Base-by-base conservation (phyloP, 225 moss, liverwort and hornwort species). In the Sphagnum contortum region DNA sequence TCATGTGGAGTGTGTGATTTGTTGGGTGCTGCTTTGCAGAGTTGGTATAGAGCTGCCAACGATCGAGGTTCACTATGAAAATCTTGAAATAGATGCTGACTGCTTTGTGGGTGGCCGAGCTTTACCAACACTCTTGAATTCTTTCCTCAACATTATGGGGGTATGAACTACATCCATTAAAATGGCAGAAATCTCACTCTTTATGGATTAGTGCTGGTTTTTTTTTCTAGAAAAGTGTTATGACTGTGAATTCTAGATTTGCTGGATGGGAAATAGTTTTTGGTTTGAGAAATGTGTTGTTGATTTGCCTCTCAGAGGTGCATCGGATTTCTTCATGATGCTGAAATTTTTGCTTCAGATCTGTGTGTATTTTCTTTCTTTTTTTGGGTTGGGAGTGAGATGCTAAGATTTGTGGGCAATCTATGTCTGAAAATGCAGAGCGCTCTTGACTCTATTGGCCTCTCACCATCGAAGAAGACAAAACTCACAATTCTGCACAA, bases 401-500 rank as follows among this genome's bases (percentile, higher is more conserved):
- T 29, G 29, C 29, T 29, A 29, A 29, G 29, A 29, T 29, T 29
- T 29, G 29, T 29, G 29, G 29, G 29, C 29, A 29, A 29, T 29
- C 29, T 29, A 29, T 29, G 29, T 29, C 29, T 29, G 29, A 29
- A 29, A 29, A 29, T 29, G 29, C 29, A 29, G 29, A 29, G 1
- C 0, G 29, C 29, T 29, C 29, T 29, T 29, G 52, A 9, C 9
- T 9, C 52, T 52, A 52, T 52, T 52, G 52, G 52, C 52, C 52
- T 52, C 0, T 52, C 9, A 9, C 52, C 7, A 9, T 72, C 91
- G 3, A 91, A 75, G 13, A 88, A 84, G 76, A 76, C 72, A 3
- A 80, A 72, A 8, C 48, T 94, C 46, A 74, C 82, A 48, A 91
- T 94, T 63, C 79, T 94, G 62, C 77, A 85, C 5, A 74, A 88